Evolutionary conservation across 176 grass and related monocot species (phyloP), one percentile per base, ranked within the genome.

Genomic region (Aegilops sharonensis): DNA sequence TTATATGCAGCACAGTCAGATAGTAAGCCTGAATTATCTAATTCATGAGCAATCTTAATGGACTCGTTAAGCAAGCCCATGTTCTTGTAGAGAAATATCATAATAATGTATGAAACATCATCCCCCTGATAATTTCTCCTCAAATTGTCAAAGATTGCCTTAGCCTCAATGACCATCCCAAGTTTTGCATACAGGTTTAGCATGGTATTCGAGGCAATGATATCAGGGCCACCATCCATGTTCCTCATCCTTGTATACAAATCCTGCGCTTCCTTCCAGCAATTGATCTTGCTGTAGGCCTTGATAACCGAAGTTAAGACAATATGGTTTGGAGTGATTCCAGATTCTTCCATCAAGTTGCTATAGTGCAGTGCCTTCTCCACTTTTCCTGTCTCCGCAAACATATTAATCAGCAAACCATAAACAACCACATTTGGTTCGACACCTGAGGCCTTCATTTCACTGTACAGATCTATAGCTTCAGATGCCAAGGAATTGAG

Each of bases 171-270:
- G 48, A 89, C 77, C 93, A 95, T 95, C n/a, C 90, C 93, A 84
- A 95, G 88, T 63, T 90, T 86, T 39, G 90, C 88, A 90, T 90
- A 95, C 74, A 95, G 86, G 63, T 92, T 92, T 78, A 95, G 89
- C 86, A 95, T 90, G 81, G 88, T 83, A 86, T 95, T 95, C 35
- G 93, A 95, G 29, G 90, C 90, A 75, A 95, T 75, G 6, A 75
- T 87, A 45, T 95, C 93, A 84, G 93, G 93, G 21, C 93, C 90
- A 23, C 65, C 80, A 84, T 78, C 83, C 50, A 92, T 85, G 43
- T 73, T 86, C 71, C 88, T 89, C 81, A 95, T 90, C 37, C 71
- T 90, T 86, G 88, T 56, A 81, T 92, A 95, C 63, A 95, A 63
- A 37, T 85, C 57, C 4, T 95, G 88, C 30, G 93, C 90, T 90